phyloP scores from a whole-genome alignment of 2,329 filamentous ascomycete genomes.

The Cordyceps cateniannulata region DNA sequence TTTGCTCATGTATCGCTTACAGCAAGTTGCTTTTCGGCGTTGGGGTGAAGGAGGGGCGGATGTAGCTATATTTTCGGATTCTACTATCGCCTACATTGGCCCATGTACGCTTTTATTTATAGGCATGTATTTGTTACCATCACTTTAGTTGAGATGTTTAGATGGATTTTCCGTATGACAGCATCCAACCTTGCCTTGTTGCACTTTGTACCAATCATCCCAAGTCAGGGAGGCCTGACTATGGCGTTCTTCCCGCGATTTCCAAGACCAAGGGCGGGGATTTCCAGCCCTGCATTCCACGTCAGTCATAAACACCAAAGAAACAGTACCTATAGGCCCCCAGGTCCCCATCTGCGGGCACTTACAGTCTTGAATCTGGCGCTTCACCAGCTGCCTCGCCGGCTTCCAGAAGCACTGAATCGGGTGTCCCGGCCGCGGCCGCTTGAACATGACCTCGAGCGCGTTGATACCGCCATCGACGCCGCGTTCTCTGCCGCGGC shows the following conservation, averaged over 20 bases:
- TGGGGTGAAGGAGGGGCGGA: not conserved
- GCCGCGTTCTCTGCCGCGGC: too few species aligned
- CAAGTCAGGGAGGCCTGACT: too few species aligned
- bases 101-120: slow-evolving; percentile 1
- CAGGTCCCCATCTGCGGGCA: too few species aligned
- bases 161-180: not conserved
- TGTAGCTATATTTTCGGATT: not conserved
- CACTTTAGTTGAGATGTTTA: not conserved
- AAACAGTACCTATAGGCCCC: too few species aligned
- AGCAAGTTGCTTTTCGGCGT: slow-evolving; percentile 1
- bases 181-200: not conserved
- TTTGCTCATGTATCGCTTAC: not conserved
- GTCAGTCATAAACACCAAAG: too few species aligned
- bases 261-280: too few species aligned
- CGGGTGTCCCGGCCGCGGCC: not conserved
- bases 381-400: not conserved
- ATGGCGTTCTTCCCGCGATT: too few species aligned
- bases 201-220: too few species aligned
- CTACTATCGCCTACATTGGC: not conserved
- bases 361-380: not conserved
- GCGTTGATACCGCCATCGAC: not conserved
- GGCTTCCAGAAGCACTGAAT: not conserved
- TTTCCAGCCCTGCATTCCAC: too few species aligned
- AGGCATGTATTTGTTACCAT: not conserved
- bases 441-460: not conserved